Base-by-base conservation (phyloP, 2,329 filamentous ascomycete genomes). In the Curvularia sp. region DNA sequence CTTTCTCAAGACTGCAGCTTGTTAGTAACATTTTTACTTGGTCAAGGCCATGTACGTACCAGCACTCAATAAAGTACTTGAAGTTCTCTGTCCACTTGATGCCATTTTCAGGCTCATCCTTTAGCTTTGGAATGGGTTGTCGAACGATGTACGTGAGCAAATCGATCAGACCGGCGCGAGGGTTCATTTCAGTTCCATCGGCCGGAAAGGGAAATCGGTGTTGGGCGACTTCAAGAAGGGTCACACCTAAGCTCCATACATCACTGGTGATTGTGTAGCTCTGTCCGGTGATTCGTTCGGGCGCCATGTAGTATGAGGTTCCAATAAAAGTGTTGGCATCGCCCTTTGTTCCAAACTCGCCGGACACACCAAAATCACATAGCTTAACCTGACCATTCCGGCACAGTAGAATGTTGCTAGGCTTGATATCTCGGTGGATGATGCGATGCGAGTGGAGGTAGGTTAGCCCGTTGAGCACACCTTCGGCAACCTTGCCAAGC, bases 61-160 rank as follows among this genome's bases (percentile, higher is more conserved):
- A 98, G 86, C 93, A 97, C 80, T 97, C 93, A 70, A 99, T 97
- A 71, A 99, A 99, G 77, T 97, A 97, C 78, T 99, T 99, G 80
- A 99, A 98, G 74, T 91, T 96, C 69, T 96, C 91, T 68, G 91
- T 96, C 95, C 95, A 99, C 74, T 89, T 89, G 67, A 99, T 96
- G 58, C 89, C 89, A 67, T 90, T 91, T 30, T 92, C 88, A 0
- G 92, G 91, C 78, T 99, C 95, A 68, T 99, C 95, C 79, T 97
- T 98, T 63, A 99, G 82, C 77, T 93, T 96, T 2, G 95, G 95
- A 59, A 98, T 96, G 3, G 92, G 89, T 77, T 99, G 95, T 66
- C 92, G 89, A 43, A 99, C 95, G 74, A 99, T 99, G 76, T 98
- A 99, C 12, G 95, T 99, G 60, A 99, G 82, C 10, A 99, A 84